phyloP scores from a whole-genome alignment of 2,329 filamentous ascomycete species.

The Aspergillus tubingensis region DNA sequence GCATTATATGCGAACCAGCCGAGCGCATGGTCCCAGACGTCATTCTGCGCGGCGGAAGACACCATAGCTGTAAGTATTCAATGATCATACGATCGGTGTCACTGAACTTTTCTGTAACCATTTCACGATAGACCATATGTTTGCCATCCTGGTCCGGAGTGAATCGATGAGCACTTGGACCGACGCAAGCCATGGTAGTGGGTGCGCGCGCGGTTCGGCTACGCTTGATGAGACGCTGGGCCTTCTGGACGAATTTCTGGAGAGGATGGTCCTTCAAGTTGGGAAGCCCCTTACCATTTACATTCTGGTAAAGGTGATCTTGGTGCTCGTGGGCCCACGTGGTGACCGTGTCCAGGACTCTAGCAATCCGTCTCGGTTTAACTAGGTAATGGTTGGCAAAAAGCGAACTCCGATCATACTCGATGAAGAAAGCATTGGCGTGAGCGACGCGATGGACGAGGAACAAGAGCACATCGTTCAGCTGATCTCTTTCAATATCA shows the following conservation, averaged over 20 bases:
- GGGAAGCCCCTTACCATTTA: slow-evolving; percentile 28
- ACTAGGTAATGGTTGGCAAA: slow-evolving; percentile 49
- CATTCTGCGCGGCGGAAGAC: slow-evolving; percentile 44
- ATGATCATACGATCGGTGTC: slow-evolving; percentile 56
- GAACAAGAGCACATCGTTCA: slow-evolving; percentile 37
- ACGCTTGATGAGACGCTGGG: slow-evolving; percentile 42
- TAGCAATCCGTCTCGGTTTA: slow-evolving; percentile 53
- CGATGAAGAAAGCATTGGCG: slow-evolving; percentile 37
- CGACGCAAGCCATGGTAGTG: slow-evolving; percentile 44
- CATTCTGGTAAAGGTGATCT: slow-evolving; percentile 31
- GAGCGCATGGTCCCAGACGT: slow-evolving; percentile 47
- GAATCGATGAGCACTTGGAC: slow-evolving; percentile 41
- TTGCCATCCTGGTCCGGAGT: slow-evolving; percentile 30
- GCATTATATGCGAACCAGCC: slow-evolving; percentile 57
- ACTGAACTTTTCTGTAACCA: slow-evolving; percentile 47
- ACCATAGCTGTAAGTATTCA: slow-evolving; percentile 57
- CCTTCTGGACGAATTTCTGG: slow-evolving; percentile 47
- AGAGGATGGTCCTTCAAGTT: slow-evolving; percentile 41
- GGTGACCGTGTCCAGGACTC: slow-evolving; percentile 52
- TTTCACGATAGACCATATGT: slow-evolving; percentile 32
- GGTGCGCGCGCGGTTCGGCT: slow-evolving; percentile 47
- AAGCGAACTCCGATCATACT: slow-evolving; percentile 35
- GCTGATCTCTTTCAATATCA: slow-evolving; percentile 28
- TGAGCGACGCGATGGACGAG: slow-evolving; percentile 38
- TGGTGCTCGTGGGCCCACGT: slow-evolving; percentile 59